Percentiles rank a stretch among this genome's conserved stretches.
Conservation (phyloP, 805 yeast species). For the Suhomyces vadensis region DNA sequence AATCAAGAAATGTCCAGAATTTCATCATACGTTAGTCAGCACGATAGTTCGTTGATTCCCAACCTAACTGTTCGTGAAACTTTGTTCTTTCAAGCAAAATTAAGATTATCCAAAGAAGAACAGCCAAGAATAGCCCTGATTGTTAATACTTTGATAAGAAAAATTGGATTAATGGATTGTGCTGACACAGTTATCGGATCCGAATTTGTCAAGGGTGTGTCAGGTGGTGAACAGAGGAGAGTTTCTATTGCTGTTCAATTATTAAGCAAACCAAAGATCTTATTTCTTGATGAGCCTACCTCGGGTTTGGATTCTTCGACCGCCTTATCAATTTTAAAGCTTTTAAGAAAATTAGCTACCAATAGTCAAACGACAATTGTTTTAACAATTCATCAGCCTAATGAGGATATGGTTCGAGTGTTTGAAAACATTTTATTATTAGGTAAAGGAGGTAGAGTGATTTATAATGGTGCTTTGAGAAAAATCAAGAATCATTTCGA, state of each 20-base stretch:
- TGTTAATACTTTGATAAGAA: conserved; percentile 19
- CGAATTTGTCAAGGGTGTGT: conserved; percentile 24
- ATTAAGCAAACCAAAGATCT: conserved; percentile 23
- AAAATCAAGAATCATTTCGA: conserved; percentile 14
- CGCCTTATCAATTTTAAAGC: conserved; percentile 19
- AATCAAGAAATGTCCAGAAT: conserved; percentile 17
- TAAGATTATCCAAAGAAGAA: conserved; percentile 22
- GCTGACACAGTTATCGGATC: conserved; percentile 29
- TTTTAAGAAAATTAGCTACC: conserved; percentile 19
- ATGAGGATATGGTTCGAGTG: conserved; percentile 20
- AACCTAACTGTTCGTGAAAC: conserved; percentile 29
- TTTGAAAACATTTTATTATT: conserved; percentile 24
- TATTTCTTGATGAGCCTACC: conserved; percentile 30
- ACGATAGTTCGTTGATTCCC: conserved; percentile 24
- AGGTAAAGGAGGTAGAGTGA: conserved; percentile 26
- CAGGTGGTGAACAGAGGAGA: conserved; percentile 31
- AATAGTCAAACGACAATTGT: conserved; percentile 23
- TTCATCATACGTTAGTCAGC: conserved; percentile 28
- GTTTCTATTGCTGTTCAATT: conserved; percentile 32
- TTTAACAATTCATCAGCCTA: conserved; percentile 29
- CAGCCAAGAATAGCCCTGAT: conserved; percentile 19
- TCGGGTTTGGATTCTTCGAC: conserved; percentile 30
- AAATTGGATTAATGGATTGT: conserved; percentile 26
- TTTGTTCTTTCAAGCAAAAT: conserved; percentile 25
- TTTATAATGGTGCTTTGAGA: conserved; percentile 20